Evolutionary conservation across 208 protist genomes (phyloP).

Genomic region (Acanthamoeba culbertsoni): DNA sequence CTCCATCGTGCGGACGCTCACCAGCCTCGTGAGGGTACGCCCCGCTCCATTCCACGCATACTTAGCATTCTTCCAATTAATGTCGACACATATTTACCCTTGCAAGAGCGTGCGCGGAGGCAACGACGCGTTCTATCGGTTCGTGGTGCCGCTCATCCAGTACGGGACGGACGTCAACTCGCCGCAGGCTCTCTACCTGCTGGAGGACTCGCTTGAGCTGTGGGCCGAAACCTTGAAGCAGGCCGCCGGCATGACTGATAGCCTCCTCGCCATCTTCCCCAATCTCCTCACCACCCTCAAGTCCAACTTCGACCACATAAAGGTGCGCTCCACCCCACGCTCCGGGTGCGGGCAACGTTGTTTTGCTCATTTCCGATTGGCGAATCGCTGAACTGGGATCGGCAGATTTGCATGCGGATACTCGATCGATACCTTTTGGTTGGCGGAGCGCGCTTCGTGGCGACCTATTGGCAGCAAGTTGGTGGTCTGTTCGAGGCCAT

Average conservation of each 20-base stretch:
- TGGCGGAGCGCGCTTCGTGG: neutral
- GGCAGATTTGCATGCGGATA: conserved; percentile 40
- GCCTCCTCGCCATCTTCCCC: conserved; percentile 32
- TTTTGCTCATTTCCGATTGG: neutral
- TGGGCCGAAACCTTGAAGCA: conserved; percentile 55
- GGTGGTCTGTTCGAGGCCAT: neutral
- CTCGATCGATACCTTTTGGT: conserved; percentile 44
- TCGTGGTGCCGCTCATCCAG: conserved; percentile 43
- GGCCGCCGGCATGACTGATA: neutral
- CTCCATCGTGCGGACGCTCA: conserved; percentile 43
- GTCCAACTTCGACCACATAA: conserved; percentile 53
- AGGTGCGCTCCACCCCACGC: neutral
- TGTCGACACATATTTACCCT: neutral
- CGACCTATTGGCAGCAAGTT: neutral
- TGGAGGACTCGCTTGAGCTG: conserved; percentile 46
- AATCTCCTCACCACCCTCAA: neutral
- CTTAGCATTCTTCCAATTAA: neutral
- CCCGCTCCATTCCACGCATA: neutral
- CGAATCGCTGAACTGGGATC: too few relatives aligned
- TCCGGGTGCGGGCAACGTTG: neutral
- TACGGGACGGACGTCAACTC: conserved; percentile 20
- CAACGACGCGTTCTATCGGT: conserved; percentile 18
- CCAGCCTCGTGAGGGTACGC: conserved; percentile 23
- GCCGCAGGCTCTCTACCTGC: conserved; percentile 42
- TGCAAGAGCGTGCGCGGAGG: conserved; percentile 7